Evolutionary conservation across 148 eudicot genomes (phyloP), one percentile per base, ranked within the genome.

Genomic region (Rheum nobile): DNA sequence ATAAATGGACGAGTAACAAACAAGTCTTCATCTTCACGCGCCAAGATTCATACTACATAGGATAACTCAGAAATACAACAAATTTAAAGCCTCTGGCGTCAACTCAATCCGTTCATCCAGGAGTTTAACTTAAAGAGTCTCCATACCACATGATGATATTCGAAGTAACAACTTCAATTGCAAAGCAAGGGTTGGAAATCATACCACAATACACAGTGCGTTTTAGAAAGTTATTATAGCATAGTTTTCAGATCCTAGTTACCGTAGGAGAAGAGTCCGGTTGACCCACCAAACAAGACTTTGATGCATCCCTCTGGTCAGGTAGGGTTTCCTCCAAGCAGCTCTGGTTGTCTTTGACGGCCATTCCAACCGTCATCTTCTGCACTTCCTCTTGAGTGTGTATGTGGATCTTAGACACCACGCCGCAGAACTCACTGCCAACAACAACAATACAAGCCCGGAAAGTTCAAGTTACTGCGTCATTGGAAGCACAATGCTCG

Each of bases 321-420:
- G 80, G 91, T 70, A 44, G 48, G 3, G 92, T 83, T 84, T 89
- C 97, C 81, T 91, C 97, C 77, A 91, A 78, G 79, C 94, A 88
- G 76, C 92, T 89, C 42, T 83, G 88, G 78, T 89, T 88, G 80
- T 89, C 97, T 14, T 91, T 92, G n/a, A 86, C 81, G 75, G 67
- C 79, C 72, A 81, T 76, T 4, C 90, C 97, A 26, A 80, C 71
- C 0, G 83, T 85, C 88, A 92, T 84, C 78, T 86, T 92, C 81
- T 88, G 86, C 69, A 89, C 97, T 79, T 92, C 97, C 71, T 89
- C 97, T 73, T 85, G 86, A 41, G 95, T 92, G 75, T 88, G 80
- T 74, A 89, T 86, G 71, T 92, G 92, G 69, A 92, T 92, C 85
- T 92, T 92, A 13, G 92, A 74, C 37, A 80, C 97, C 77, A 88